Evolutionary conservation across 768 basidiomycete genomes (phyloP), one percentile per base, ranked within the genome.

Genomic region (Pilatotrama ljubarskyi): DNA sequence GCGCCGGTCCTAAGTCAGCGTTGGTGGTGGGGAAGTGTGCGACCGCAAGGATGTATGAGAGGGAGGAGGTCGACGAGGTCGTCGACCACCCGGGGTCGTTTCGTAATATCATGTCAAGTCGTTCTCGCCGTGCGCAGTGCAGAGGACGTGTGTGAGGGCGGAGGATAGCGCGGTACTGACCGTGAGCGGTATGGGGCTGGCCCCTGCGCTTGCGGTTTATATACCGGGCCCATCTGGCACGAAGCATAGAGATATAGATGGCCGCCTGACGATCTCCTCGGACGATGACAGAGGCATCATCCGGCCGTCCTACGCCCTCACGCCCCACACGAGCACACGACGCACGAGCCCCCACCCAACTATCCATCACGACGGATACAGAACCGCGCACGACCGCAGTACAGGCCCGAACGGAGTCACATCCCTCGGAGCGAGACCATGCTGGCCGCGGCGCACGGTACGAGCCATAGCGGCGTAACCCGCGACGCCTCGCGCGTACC

Each of bases 41-140:
- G 60, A 55, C 55, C 60, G 60, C 60, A 61, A 62, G 61, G 61
- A 62, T 48, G 61, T 5, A 26, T 37, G 59, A 49, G 20, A 55
- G 53, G 32, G 35, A 36, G 35, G 46, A 44, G 40, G 53, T 55
- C 47, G 59, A 40, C 40, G 59, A 40, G 29, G 38, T 9, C 13
- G 40, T 26, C 40, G 38, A 42, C 41, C 25, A n/a, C 43, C 26
- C 3, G 29, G 25, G 51, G 40, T 41, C 41, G 37, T 36, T 36
- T 38, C 55, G 37, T 49, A 42, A 32, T 13, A 57, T 43, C 18
- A 37, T 49, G 17, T 40, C 18, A 17, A 17, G 44, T 25, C 24
- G 38, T 57, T 36, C 2, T 14, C 38, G 26, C 8, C 6, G 38
- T 29, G 44, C 26, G 38, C n/a, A 29, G 47, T 43, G 38, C 2